phyloP scores from a whole-genome alignment of 2,329 filamentous ascomycete genomes.

The Scedosporium apiospermum region DNA sequence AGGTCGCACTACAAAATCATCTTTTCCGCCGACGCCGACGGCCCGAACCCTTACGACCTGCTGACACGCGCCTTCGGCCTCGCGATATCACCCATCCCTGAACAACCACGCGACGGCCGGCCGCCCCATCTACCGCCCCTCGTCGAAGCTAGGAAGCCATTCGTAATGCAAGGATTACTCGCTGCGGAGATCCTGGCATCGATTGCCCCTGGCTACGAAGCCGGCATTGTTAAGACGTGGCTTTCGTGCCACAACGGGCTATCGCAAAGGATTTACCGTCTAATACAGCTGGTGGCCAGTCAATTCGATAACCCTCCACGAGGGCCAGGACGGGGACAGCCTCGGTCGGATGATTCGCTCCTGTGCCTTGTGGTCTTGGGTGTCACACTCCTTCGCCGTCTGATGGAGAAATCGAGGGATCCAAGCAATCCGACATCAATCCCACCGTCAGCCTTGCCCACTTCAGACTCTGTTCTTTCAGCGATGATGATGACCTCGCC shows the following conservation, averaged over 20 bases:
- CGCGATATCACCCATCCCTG: conserved; percentile 76
- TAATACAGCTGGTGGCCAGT: conserved; percentile 63
- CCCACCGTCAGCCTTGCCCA: conserved; percentile 54
- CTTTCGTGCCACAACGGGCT: conserved; percentile 77
- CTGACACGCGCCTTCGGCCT: conserved; percentile 81
- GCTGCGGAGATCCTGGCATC: conserved; percentile 81
- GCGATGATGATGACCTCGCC: conserved; percentile 55
- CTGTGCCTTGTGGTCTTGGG: conserved; percentile 59
- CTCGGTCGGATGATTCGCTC: conserved; percentile 39
- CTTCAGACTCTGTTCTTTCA: conserved; percentile 56
- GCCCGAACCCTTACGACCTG: conserved; percentile 62
- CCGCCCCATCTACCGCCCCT: conserved; percentile 53
- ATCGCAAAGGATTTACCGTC: conserved; percentile 65
- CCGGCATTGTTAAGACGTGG: conserved; percentile 67
- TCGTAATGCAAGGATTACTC: conserved; percentile 84
- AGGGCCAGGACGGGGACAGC: conserved; percentile 19
- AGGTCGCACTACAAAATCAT: conserved; percentile 74
- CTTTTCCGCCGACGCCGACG: conserved; percentile 61
- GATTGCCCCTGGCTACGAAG: conserved; percentile 62
- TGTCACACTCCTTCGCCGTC: conserved; percentile 55
- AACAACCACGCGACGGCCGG: conserved; percentile 44
- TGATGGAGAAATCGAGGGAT: conserved; percentile 59
- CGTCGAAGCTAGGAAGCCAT: conserved; percentile 76
- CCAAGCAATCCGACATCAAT: conserved; percentile 41
- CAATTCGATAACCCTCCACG: conserved; percentile 44